Conservation (phyloP, 2,329 filamentous ascomycete species). For the Moelleriella libera region DNA sequence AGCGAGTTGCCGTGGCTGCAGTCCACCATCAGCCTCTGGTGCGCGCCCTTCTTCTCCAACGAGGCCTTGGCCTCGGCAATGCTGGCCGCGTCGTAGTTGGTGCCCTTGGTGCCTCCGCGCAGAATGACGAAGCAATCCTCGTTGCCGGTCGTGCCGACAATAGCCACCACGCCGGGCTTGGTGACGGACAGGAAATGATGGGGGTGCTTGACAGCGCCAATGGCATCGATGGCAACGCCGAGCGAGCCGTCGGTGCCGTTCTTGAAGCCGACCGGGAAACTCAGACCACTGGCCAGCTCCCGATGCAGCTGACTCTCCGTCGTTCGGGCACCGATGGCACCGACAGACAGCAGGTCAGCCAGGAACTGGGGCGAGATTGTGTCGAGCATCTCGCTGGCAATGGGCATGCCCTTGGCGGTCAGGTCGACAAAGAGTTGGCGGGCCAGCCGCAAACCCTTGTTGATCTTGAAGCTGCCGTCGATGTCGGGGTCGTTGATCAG, state of each 20-base stretch:
- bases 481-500: slow-evolving; percentile 98
- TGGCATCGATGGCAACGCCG: slow-evolving; percentile 85
- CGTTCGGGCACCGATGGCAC: slow-evolving; percentile 88
- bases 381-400: slow-evolving; percentile 95
- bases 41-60: slow-evolving; percentile 58
- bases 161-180: slow-evolving; percentile 88
- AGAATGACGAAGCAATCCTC: slow-evolving; percentile 96
- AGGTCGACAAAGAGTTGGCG: slow-evolving; percentile 88
- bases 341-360: slow-evolving; percentile 80
- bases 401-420: slow-evolving; percentile 83
- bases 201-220: slow-evolving; percentile 79
- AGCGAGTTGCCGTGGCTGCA: slow-evolving; percentile 93
- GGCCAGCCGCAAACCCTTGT: slow-evolving; percentile 81
- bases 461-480: slow-evolving; percentile 97
- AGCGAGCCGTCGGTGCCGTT: slow-evolving; percentile 92
- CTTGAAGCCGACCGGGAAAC: slow-evolving; percentile 98
- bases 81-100: slow-evolving; percentile 82
- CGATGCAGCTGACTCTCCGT: slow-evolving; percentile 94
- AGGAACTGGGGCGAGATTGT: slow-evolving; percentile 97
- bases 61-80: slow-evolving; percentile 73
- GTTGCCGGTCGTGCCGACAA: slow-evolving; percentile 88
- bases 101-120: slow-evolving; percentile 80
- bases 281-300: slow-evolving; percentile 83
- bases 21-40: slow-evolving; percentile 83
- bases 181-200: slow-evolving; percentile 97